phyloP scores from a whole-genome alignment of 805 yeast genomes.

The Debaryomyces maramus region DNA sequence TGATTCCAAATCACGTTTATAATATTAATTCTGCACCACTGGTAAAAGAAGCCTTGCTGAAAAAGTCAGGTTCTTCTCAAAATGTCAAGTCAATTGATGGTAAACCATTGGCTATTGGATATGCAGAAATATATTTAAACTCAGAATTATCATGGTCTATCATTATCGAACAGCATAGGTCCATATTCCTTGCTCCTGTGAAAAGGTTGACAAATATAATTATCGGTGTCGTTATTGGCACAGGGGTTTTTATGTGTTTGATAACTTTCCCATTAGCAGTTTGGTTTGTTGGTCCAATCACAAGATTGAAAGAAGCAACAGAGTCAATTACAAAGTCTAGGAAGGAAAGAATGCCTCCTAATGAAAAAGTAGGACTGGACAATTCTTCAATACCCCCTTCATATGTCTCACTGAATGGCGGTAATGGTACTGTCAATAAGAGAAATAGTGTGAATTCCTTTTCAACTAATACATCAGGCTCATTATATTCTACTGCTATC shows the following conservation, averaged over 20 bases:
- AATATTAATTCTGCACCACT: slow-evolving; percentile 27
- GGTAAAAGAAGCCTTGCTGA: slow-evolving; percentile 28
- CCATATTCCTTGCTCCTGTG: slow-evolving; percentile 63
- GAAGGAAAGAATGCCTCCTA: slow-evolving; percentile 20
- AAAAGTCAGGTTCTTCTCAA: slow-evolving; percentile 28
- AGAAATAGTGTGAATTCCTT: slow-evolving; percentile 29
- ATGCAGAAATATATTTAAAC: slow-evolving; percentile 27
- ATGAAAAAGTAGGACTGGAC: background rate
- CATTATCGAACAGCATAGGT: slow-evolving; percentile 61
- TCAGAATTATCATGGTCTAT: slow-evolving; percentile 63
- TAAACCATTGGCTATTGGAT: slow-evolving; percentile 35
- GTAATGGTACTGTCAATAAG: slow-evolving; percentile 26
- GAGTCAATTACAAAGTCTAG: slow-evolving; percentile 59
- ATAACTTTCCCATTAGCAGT: slow-evolving; percentile 83
- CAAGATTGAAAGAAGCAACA: slow-evolving; percentile 76
- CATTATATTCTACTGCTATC: slow-evolving; percentile 42
- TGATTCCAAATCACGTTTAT: slow-evolving; percentile 24
- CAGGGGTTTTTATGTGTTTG: slow-evolving; percentile 70
- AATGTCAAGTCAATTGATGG: slow-evolving; percentile 23
- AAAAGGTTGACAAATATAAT: slow-evolving; percentile 63
- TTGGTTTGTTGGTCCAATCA: slow-evolving; percentile 81
- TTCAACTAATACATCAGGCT: slow-evolving; percentile 33
- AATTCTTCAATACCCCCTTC: slow-evolving; percentile 17
- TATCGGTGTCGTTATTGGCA: slow-evolving; percentile 74
- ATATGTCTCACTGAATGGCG: background rate